Conservation (phyloP, 2,329 filamentous ascomycete species). For the Sordariomycetes sp. region DNA sequence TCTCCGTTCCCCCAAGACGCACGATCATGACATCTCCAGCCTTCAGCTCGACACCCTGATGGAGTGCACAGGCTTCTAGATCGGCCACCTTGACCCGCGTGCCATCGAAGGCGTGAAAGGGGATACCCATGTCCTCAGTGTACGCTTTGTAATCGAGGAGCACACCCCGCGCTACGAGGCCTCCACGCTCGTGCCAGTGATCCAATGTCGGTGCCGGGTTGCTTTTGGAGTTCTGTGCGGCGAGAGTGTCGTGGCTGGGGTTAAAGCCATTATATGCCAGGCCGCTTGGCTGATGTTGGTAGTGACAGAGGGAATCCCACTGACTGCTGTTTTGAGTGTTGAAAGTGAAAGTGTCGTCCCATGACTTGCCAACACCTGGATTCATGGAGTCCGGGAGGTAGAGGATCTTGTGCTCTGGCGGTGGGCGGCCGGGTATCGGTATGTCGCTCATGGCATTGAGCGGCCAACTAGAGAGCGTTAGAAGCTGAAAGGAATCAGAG, state of each 20-base stretch:
- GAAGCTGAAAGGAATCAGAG: too few species aligned
- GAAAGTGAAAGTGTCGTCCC: constrained; percentile 29
- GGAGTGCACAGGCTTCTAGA: constrained; percentile 47
- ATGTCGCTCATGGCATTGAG: constrained; percentile 19
- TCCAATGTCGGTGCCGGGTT: constrained; percentile 29
- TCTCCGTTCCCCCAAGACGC: constrained; percentile 52
- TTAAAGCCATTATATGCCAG: constrained; percentile 40
- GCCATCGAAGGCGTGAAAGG: constrained; percentile 40
- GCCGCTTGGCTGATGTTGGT: constrained; percentile 30
- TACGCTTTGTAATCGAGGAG: constrained; percentile 45
- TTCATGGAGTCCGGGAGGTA: constrained; percentile 19
- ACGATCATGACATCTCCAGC: constrained; percentile 60
- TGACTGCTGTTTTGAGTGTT: constrained; percentile 48
- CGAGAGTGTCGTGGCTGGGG: constrained; percentile 23
- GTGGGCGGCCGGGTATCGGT: constrained; percentile 20
- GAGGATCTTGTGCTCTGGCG: constrained; percentile 16
- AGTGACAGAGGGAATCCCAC: constrained; percentile 45
- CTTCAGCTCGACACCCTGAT: constrained; percentile 53
- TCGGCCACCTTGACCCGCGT: constrained; percentile 44
- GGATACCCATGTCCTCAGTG: constrained; percentile 37
- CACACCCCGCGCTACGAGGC: constrained; percentile 44
- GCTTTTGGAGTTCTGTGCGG: constrained; percentile 13
- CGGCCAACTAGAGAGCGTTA: constrained; percentile 30
- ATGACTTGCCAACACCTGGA: too few species aligned
- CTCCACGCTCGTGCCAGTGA: constrained; percentile 42